phyloP scores from a whole-genome alignment of 1,284 basidiomycete genomes.

The Cutaneotrichosporon dermatis region DNA sequence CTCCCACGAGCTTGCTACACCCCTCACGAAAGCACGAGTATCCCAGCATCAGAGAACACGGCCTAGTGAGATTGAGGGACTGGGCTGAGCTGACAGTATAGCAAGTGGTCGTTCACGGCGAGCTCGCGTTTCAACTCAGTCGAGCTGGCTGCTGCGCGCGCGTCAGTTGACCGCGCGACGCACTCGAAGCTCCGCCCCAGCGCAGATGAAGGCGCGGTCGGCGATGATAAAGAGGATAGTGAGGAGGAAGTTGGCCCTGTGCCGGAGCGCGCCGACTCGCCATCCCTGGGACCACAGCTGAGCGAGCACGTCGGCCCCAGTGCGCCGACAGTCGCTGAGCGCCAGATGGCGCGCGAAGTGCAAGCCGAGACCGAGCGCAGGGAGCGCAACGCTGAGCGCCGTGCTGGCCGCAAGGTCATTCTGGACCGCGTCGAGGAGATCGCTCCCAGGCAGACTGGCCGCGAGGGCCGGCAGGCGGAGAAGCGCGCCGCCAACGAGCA shows the following conservation, averaged over 20 bases:
- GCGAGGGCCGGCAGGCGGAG: constrained; percentile 47
- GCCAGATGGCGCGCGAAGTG: constrained; percentile 41
- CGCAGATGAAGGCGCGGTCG: neutral
- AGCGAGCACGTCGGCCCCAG: constrained; percentile 21
- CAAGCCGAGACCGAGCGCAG: constrained; percentile 17
- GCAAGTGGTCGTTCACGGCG: constrained; percentile 41
- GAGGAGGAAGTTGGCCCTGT: too few relatives aligned
- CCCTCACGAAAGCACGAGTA: constrained; percentile 17
- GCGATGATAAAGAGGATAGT: too few relatives aligned
- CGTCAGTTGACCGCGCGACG: constrained; percentile 15
- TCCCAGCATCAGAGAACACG: constrained; percentile 32
- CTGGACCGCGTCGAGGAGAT: constrained; percentile 40
- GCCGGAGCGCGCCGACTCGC: neutral
- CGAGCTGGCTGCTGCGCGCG: constrained; percentile 18
- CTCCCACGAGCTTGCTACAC: constrained; percentile 35
- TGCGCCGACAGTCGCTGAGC: constrained; percentile 31
- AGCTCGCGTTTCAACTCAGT: constrained; percentile 27
- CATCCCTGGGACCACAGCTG: neutral
- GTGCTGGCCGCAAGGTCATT: constrained; percentile 20
- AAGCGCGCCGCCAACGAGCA: constrained; percentile 41
- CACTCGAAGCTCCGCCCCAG: neutral
- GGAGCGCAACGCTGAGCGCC: constrained; percentile 24
- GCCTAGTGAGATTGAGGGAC: constrained; percentile 25
- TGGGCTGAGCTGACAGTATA: constrained; percentile 1
- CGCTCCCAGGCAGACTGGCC: constrained; percentile 34